Percentiles rank a stretch among this genome's conserved stretches.
Evolutionary conservation across 495 filamentous ascomycete genomes (phyloP).

Genomic region (Pyrenopolyporus hunteri): DNA sequence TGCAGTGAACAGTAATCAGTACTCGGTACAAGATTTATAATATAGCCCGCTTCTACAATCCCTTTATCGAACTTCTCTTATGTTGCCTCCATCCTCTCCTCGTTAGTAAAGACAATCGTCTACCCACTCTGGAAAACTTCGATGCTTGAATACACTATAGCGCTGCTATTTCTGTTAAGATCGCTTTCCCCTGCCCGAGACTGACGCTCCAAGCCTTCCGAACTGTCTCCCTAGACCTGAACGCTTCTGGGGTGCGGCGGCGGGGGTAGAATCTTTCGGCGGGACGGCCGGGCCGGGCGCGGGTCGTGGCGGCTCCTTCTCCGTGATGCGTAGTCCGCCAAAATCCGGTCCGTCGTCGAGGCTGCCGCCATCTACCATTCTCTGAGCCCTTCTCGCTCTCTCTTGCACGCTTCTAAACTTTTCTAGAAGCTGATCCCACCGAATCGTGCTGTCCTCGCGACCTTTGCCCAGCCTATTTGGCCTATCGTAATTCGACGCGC

Average conservation of each 20-base stretch:
- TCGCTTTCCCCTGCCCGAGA: slow-evolving; percentile 63
- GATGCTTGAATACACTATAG: background rate
- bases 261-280: slow-evolving; percentile 50
- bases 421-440: slow-evolving; percentile 94
- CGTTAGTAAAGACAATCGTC: too few relatives aligned
- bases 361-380: slow-evolving; percentile 43
- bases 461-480: slow-evolving; percentile 77
- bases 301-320: slow-evolving; percentile 45
- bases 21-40: slow-evolving; percentile 14
- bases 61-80: background rate
- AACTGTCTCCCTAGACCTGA: slow-evolving; percentile 71
- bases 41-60: background rate
- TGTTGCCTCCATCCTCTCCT: background rate
- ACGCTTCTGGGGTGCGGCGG: slow-evolving; percentile 55
- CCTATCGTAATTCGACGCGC: slow-evolving; percentile 69
- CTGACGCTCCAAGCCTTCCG: slow-evolving; percentile 69
- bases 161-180: slow-evolving; percentile 42
- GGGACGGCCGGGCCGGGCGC: slow-evolving; percentile 45
- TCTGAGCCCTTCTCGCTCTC: slow-evolving; percentile 61
- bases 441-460: slow-evolving; percentile 81
- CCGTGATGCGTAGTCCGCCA: slow-evolving; percentile 51
- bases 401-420: slow-evolving; percentile 94
- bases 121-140: too few relatives aligned
- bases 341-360: slow-evolving; percentile 49
- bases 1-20: slow-evolving; percentile 14